Evolutionary conservation across 805 yeast genomes (phyloP).

Genomic region (Candida taoyuanica): DNA sequence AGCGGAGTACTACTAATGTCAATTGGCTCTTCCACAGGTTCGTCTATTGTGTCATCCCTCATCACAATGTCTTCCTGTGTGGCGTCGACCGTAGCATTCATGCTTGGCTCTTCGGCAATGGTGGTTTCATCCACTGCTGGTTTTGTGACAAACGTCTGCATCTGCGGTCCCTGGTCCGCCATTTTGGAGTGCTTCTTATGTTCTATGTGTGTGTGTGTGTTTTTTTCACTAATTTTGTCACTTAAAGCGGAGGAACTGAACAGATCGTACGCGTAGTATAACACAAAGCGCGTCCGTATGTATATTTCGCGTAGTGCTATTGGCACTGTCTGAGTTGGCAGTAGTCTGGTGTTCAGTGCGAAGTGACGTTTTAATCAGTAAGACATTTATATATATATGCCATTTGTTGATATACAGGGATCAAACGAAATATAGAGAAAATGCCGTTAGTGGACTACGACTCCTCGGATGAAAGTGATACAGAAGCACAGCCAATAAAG

Average conservation of each 20-base stretch:
- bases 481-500: neutral
- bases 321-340: too few species aligned
- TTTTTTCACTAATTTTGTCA: too few species aligned
- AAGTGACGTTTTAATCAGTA: too few species aligned
- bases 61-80: slow-evolving; percentile 6
- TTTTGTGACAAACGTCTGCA: slow-evolving; percentile 19
- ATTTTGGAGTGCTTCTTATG: neutral
- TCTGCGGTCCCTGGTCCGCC: slow-evolving; percentile 18
- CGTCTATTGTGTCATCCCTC: slow-evolving; percentile 13
- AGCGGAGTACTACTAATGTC: slow-evolving; percentile 10
- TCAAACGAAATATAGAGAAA: neutral
- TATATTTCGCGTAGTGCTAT: too few species aligned
- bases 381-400: too few species aligned
- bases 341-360: too few species aligned
- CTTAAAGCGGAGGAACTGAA: too few species aligned
- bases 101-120: slow-evolving; percentile 14
- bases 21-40: slow-evolving; percentile 3
- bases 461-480: slow-evolving; percentile 16
- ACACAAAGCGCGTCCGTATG: too few species aligned
- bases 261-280: too few species aligned
- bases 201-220: neutral
- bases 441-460: slow-evolving; percentile 19
- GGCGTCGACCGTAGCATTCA: slow-evolving; percentile 14
- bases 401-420: too few species aligned
- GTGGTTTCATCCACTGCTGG: slow-evolving; percentile 12